Base-by-base conservation (phyloP, 2,329 filamentous ascomycete genomes). In the Trichoderma gracile region DNA sequence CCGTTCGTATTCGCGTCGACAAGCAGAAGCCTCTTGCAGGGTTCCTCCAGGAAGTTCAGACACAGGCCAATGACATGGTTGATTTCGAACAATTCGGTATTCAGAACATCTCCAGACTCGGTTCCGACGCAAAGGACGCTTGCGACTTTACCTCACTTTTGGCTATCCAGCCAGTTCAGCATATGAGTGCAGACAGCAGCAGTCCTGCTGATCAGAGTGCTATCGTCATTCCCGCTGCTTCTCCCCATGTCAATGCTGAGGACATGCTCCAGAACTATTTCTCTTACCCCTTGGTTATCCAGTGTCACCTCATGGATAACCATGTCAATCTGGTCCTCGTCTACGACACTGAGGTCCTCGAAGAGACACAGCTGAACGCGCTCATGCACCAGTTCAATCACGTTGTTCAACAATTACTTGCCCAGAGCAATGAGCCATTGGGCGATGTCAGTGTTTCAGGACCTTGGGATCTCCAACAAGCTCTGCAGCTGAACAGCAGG, bases 61-160 rank as follows among this genome's bases (percentile, higher is more conserved):
- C 65, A 9, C 66, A 66, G 59, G 63, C 69, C 9, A 56, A 65
- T 17, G 70, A 74, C 38, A 70, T 71, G 69, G 66, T 69, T 21
- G 63, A 67, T 5, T 69, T 64, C 58, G 74, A 72, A 55, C 67
- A 74, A 14, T 66, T 71, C 25, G 71, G 72, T n/a, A 63, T 76
- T 1, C 68, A 71, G 12, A 70, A 74, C 50, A 67, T 52, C 81
- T 55, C 60, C 9, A 63, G 23, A 46, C 33, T 65, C 12, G 54
- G 56, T 7, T 25, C 49, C 7, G 65, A 71, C n/a, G 63, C 65
- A 2, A 63, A 65, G 21, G 62, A 65, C 10, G 57, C 65, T 12
- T 65, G 61, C 21, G 57, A 67, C 19, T 67, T 67, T 25, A 60
- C 56, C 2, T 65, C 56, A 49, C 55, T 68, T 5, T 43, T 68